Evolutionary conservation across 2,329 filamentous ascomycete species (phyloP).

Genomic region (Metarhizium humberi): DNA sequence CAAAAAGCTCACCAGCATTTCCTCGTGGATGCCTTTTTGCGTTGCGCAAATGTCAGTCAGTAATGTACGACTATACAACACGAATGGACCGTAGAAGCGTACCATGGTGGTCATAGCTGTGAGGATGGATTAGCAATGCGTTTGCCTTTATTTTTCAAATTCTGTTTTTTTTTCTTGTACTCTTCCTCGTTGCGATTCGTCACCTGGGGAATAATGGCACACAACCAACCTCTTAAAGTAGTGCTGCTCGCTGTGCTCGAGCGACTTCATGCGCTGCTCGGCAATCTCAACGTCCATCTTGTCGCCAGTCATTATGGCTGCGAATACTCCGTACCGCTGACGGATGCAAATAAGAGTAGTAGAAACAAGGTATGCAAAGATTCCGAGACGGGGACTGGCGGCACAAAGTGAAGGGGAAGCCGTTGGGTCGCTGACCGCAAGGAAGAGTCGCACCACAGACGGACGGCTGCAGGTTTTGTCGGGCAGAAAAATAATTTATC

Average conservation of each 20-base stretch:
- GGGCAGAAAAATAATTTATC: conserved; percentile 21
- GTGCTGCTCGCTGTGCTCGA: conserved; percentile 94
- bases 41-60: conserved; percentile 1
- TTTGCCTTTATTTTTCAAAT: too few relatives aligned
- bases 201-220: background rate
- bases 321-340: background rate
- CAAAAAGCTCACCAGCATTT: conserved; percentile 75
- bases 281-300: conserved; percentile 52
- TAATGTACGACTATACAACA: background rate
- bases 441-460: conserved; percentile 2
- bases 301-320: conserved; percentile 34
- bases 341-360: background rate
- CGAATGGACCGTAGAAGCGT: conserved; percentile 17
- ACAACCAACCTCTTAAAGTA: conserved; percentile 86
- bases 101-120: conserved; percentile 97
- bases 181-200: background rate
- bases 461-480: conserved; percentile 12
- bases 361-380: background rate
- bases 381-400: conserved; percentile 1
- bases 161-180: too few relatives aligned
- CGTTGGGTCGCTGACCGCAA: conserved; percentile 3
- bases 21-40: conserved; percentile 77
- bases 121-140: background rate
- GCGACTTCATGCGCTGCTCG: conserved; percentile 55
- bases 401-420: background rate